phyloP scores from a whole-genome alignment of 768 basidiomycete genomes.

The Rickenella mellea region DNA sequence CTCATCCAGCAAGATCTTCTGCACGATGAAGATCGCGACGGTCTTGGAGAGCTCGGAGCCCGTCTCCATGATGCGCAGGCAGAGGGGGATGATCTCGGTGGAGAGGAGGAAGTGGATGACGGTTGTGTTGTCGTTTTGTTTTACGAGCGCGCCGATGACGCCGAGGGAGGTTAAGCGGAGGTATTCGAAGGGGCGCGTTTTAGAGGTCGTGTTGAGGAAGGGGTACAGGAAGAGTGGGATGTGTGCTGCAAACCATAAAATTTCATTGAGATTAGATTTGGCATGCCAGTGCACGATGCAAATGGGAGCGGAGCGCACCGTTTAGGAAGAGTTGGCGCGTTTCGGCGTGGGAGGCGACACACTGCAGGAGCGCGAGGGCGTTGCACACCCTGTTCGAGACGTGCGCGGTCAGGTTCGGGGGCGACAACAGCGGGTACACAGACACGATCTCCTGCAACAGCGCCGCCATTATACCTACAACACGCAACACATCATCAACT shows the following conservation, averaged over 20 bases:
- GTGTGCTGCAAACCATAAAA: slow-evolving; percentile 50
- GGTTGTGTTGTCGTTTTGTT: slow-evolving; percentile 99
- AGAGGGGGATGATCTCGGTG: slow-evolving; percentile 98
- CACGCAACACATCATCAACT: not conserved
- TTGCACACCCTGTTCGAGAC: slow-evolving; percentile 99
- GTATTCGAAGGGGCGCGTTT: slow-evolving; percentile 99
- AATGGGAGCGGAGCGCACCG: slow-evolving; percentile 37
- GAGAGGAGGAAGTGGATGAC: slow-evolving; percentile 99
- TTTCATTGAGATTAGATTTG: not conserved
- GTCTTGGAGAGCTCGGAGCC: slow-evolving; percentile 98
- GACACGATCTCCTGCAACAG: slow-evolving; percentile 96
- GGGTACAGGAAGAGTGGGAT: slow-evolving; percentile 94
- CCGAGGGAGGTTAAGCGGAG: slow-evolving; percentile 98
- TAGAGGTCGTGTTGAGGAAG: slow-evolving; percentile 96
- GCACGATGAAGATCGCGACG: slow-evolving; percentile 98
- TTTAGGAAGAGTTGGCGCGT: slow-evolving; percentile 92
- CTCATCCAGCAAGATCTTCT: slow-evolving; percentile 95
- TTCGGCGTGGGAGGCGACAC: slow-evolving; percentile 95
- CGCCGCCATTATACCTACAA: slow-evolving; percentile 90
- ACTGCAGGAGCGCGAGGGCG: slow-evolving; percentile 93
- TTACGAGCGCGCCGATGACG: slow-evolving; percentile 97
- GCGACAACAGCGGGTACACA: slow-evolving; percentile 92
- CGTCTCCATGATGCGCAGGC: slow-evolving; percentile 99
- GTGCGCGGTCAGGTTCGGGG: slow-evolving; percentile 93
- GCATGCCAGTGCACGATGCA: not conserved